Percentiles rank a stretch among this genome's conserved stretches.
phyloP scores from a whole-genome alignment of 192 early-diverging fungal genomes.

The Entrophospora sp. region DNA sequence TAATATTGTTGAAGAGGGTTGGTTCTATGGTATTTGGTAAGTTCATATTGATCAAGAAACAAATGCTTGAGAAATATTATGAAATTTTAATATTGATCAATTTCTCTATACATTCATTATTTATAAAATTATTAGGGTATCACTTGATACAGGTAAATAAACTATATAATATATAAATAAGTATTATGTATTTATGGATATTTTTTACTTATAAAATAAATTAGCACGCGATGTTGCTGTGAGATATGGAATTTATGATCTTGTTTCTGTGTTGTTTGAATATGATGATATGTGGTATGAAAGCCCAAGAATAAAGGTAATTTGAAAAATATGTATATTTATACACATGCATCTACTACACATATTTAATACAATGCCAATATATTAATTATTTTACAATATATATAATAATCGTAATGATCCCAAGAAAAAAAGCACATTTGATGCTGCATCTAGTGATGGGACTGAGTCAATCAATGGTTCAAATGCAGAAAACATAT shows the following conservation, averaged over 20 bases:
- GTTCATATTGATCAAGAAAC: neutral
- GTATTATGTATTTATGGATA: neutral
- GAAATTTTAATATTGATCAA: neutral
- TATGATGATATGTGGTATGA: constrained; percentile 18
- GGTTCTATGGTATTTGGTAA: constrained; percentile 23
- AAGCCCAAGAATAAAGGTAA: neutral
- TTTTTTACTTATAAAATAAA: neutral
- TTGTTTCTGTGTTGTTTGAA: constrained; percentile 12
- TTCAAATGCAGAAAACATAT: too few relatives aligned
- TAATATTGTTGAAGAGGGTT: constrained; percentile 16
- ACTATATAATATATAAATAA: neutral
- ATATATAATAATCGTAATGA: too few relatives aligned
- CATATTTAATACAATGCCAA: too few relatives aligned
- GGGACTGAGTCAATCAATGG: too few relatives aligned
- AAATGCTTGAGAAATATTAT: neutral
- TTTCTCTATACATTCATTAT: neutral
- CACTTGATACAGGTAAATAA: constrained; percentile 15
- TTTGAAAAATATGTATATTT: neutral
- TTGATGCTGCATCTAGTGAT: too few relatives aligned
- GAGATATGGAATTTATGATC: constrained; percentile 20
- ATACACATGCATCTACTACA: neutral
- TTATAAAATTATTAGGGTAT: neutral
- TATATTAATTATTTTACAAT: too few relatives aligned
- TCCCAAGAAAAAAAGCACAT: too few relatives aligned
- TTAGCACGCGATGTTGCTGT: constrained; percentile 18